Conservation (phyloP, 2,329 filamentous ascomycete species). For the Bimuria novae-zelandiae region DNA sequence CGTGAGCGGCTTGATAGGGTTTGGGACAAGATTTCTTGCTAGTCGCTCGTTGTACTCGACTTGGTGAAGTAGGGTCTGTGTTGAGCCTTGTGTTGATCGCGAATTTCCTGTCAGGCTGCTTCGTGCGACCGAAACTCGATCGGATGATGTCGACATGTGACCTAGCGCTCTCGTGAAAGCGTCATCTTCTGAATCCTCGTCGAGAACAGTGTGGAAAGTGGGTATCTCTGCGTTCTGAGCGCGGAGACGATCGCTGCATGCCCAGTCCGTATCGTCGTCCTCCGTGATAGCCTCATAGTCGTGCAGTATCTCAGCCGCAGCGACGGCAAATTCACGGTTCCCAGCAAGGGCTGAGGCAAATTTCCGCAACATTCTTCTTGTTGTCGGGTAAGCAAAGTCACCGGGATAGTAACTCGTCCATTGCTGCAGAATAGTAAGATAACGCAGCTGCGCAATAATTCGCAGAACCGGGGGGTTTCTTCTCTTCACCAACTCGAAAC, state of each 20-base stretch:
- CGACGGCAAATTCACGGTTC: constrained; percentile 80
- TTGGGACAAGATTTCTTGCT: constrained; percentile 72
- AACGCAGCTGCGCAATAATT: constrained; percentile 79
- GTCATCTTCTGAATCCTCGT: constrained; percentile 45
- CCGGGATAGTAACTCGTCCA: constrained; percentile 92
- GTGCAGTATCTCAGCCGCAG: constrained; percentile 82
- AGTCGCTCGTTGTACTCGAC: constrained; percentile 82
- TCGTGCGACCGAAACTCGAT: constrained; percentile 35
- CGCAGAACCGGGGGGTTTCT: constrained; percentile 73
- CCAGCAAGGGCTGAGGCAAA: constrained; percentile 77
- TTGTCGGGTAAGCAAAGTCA: constrained; percentile 82
- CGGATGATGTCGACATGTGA: constrained; percentile 34
- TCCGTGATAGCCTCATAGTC: constrained; percentile 76
- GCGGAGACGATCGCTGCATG: constrained; percentile 72
- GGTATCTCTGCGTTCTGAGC: constrained; percentile 50
- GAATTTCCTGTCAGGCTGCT: constrained; percentile 34
- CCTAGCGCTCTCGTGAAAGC: constrained; percentile 38
- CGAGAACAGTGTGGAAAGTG: constrained; percentile 49
- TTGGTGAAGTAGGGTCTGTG: constrained; percentile 62
- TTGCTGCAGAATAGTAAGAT: constrained; percentile 80
- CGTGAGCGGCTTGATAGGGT: constrained; percentile 70
- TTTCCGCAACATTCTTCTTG: constrained; percentile 70
- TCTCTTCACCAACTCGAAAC: constrained; percentile 72
- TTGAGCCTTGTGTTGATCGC: constrained; percentile 36
- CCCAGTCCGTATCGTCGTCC: constrained; percentile 93